phyloP scores from a whole-genome alignment of 2,329 filamentous ascomycete species.

The Penicillium sp. region DNA sequence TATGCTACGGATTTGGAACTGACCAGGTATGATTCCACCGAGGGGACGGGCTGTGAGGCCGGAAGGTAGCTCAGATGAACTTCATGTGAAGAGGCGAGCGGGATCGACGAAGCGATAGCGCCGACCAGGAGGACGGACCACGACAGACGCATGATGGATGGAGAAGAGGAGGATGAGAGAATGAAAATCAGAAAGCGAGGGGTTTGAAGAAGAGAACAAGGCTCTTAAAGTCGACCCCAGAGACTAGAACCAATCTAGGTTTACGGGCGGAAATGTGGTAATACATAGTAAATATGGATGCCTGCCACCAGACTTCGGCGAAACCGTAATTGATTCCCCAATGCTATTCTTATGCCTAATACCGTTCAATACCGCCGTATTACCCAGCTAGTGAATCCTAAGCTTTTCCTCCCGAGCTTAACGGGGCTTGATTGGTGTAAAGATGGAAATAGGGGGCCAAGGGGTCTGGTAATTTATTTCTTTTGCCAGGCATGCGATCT shows the following conservation, averaged over 20 bases:
- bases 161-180: background rate
- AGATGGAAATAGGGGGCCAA: background rate
- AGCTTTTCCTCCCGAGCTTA: background rate
- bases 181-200: background rate
- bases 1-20: background rate
- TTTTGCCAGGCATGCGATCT: background rate
- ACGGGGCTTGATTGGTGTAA: background rate
- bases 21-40: conserved; percentile 17
- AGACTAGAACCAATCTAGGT: background rate
- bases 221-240: no score
- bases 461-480: background rate
- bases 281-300: background rate
- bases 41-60: background rate
- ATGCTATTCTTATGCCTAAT: background rate
- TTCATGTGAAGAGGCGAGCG: conserved; percentile 13
- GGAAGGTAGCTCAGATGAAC: conserved; percentile 23
- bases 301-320: background rate
- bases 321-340: no score
- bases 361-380: background rate
- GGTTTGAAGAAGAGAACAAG: background rate
- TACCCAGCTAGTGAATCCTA: background rate
- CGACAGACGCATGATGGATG: conserved; percentile 16
- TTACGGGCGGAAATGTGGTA: background rate
- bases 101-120: conserved; percentile 16
- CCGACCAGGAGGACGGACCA: conserved; percentile 14